Evolutionary conservation across 257 asterid genomes (phyloP), one percentile per base, ranked within the genome.

Genomic region (Gynochthodes officinalis): DNA sequence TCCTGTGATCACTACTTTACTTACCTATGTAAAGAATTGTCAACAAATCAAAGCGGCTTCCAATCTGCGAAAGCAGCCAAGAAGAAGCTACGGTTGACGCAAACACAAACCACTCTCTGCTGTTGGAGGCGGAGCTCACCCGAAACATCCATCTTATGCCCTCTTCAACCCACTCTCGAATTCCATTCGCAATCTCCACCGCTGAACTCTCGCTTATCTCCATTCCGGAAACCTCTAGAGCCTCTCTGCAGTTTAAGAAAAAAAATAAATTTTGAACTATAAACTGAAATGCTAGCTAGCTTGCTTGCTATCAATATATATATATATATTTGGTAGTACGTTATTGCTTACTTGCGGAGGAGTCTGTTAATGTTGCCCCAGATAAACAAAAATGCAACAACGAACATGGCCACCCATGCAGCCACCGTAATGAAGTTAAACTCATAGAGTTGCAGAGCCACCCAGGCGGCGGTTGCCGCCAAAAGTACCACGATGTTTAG

Each of bases 181-280:
- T 4, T 10, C 64, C 10, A 14, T 68, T 15, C 3, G 86, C 92
- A 1, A 76, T 68, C 82, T 73, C 86, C 43, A 1, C 54, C 6
- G 83, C 81, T 0, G 82, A 52, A 64, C 73, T 76, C 69, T 88
- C 91, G 59, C 81, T 86, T 0, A 91, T 81, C 74, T 86, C 85
- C 55, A 86, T n/a, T 32, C 77, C 74, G 2, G 91, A 78, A 72
- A 88, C 28, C 69, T 88, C 85, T 0, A 82, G 84, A 1, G 79
- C 78, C 74, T 89, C 89, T 58, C 97, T 91, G 85, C 69, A 67
- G 19, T 7, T n/a, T n/a, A n/a, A n/a, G n/a, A n/a, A n/a, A n/a
- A n/a, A n/a, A n/a, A n/a, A n/a, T n/a, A n/a, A n/a, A n/a, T n/a
- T n/a, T n/a, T n/a, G n/a, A n/a, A n/a, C n/a, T n/a, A n/a, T n/a